These are phyloP conservation scores for Coemansia sp. DNA, from an alignment of 192 early-diverging fungal genomes.

Conservation along the genomic window DNA sequence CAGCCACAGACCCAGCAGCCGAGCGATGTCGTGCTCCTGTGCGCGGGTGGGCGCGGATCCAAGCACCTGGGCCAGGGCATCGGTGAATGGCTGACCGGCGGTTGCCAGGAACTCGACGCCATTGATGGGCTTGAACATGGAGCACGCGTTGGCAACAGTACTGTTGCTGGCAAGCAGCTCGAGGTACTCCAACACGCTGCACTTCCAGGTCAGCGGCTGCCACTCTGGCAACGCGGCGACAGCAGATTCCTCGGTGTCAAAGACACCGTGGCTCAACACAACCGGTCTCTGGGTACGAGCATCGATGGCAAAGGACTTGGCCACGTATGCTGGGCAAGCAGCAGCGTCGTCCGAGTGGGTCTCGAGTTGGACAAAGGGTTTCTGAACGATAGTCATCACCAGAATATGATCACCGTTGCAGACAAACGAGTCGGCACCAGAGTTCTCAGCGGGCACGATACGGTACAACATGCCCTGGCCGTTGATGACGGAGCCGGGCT, in stretches of 20 bases:
- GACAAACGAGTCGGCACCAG: conserved; percentile 49
- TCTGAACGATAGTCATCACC: conserved; percentile 41
- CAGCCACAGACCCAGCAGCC: conserved; percentile 40
- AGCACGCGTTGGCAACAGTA: conserved; percentile 19
- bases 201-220: conserved; percentile 42
- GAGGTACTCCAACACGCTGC: conserved; percentile 44
- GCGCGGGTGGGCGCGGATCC: conserved; percentile 8
- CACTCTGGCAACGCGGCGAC: conserved; percentile 27
- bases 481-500: conserved; percentile 41
- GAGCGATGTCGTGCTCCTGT: conserved; percentile 30
- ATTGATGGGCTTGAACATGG: conserved; percentile 35
- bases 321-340: not conserved
- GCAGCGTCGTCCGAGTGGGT: not conserved
- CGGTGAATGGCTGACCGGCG: conserved; percentile 26
- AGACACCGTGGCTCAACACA: conserved; percentile 13
- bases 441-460: conserved; percentile 27
- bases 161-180: conserved; percentile 26
- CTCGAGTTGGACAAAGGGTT: conserved; percentile 14
- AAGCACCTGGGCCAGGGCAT: conserved; percentile 15
- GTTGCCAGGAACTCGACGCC: conserved; percentile 36
- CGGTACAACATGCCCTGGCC: conserved; percentile 56
- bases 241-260: conserved; percentile 29
- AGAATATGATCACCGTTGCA: conserved; percentile 61
- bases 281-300: conserved; percentile 13
- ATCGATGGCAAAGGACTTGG: conserved; percentile 20